Conservation (phyloP, 768 basidiomycete species). For the Pholiota microspora region DNA sequence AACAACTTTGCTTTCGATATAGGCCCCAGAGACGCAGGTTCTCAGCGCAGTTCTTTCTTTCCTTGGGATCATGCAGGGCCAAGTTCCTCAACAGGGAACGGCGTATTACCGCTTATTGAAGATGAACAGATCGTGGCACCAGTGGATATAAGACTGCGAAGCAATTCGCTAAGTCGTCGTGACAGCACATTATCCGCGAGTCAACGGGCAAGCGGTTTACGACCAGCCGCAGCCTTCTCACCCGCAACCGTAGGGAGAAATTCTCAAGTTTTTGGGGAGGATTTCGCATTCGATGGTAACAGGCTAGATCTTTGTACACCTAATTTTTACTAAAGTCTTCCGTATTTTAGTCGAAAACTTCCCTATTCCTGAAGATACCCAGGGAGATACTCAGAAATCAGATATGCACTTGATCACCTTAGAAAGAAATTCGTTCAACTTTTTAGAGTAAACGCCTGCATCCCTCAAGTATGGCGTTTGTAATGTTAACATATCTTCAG, state of each 20-base stretch:
- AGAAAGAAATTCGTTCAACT: constrained; percentile 78
- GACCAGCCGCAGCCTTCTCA: constrained; percentile 39
- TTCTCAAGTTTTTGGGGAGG: constrained; percentile 50
- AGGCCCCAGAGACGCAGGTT: constrained; percentile 37
- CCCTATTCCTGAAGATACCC: constrained; percentile 15
- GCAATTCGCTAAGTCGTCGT: constrained; percentile 52
- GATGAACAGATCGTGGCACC: constrained; percentile 49
- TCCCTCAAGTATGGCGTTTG: constrained; percentile 10
- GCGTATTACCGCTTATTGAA: constrained; percentile 28
- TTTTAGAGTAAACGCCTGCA: constrained; percentile 59
- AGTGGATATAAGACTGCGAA: constrained; percentile 52
- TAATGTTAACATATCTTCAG: constrained; percentile 30
- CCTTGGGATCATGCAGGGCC: constrained; percentile 83
- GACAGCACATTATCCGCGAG: constrained; percentile 57
- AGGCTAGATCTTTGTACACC: no score
- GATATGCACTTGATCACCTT: constrained; percentile 57
- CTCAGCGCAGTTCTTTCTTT: constrained; percentile 70
- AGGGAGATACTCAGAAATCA: constrained; percentile 50
- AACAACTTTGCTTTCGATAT: constrained; percentile 47
- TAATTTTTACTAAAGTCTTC: no score
- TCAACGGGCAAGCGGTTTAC: constrained; percentile 39
- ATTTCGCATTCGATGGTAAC: constrained; percentile 66
- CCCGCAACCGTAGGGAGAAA: constrained; percentile 44
- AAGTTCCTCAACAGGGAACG: constrained; percentile 54
- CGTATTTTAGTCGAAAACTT: constrained; percentile 13